Evolutionary conservation across 2,329 filamentous ascomycete species (phyloP), one percentile per base, ranked within the genome.

Genomic region (Fusarium cicatricum): DNA sequence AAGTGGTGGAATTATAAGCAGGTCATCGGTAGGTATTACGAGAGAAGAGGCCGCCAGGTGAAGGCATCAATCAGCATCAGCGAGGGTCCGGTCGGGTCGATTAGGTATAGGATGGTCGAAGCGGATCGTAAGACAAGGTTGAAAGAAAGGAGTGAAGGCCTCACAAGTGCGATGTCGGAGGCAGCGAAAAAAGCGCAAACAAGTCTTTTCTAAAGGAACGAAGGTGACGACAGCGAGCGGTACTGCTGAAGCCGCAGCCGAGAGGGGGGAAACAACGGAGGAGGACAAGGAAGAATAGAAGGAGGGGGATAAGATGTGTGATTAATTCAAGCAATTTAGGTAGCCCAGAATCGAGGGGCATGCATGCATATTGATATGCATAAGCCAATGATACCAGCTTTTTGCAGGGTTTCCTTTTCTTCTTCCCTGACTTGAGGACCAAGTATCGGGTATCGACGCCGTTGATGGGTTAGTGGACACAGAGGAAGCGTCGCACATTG

Each of bases 151-250:
- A 15, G 11, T 26, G 11, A 33, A 36, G 19, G 47, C 46, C 14
- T 50, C 47, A 43, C 47, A 50, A 34, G 47, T 50, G 47, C 39
- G 19, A 50, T 37, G 29, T 37, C 38, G 38, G 47, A 36, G 15
- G 38, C 10, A 21, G n/a, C 16, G n/a, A 17, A 39, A 31, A 11
- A n/a, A n/a, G n/a, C n/a, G 9, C 15, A 28, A 33, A 15, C 28
- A 34, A 42, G 15, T 21, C 4, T 39, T 14, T 33, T 33, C 23
- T 40, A 44, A 51, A 45, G 40, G 48, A 51, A 38, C 48, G 48
- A 50, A 28, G 11, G 44, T 15, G n/a, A 15, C 23, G 15, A 37
- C n/a, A 11, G 32, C 32, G 17, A 12, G 28, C 12, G 17, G 45
- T 40, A 42, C 38, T 31, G 32, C 23, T 38, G 32, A 45, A 23